Evolutionary conservation across 345 rosid genomes (phyloP).

Genomic region (Laguncularia racemosa): DNA sequence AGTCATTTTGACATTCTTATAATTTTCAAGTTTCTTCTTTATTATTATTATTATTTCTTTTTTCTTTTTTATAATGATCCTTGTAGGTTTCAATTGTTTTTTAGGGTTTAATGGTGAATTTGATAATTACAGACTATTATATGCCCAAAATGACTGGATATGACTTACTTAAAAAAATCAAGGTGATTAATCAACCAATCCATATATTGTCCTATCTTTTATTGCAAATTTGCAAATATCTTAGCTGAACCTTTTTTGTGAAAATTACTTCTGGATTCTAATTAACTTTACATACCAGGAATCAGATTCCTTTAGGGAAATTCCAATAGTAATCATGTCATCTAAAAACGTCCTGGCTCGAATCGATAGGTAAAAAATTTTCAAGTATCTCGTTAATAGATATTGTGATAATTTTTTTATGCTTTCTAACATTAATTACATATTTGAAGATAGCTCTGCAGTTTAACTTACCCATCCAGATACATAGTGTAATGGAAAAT

Average conservation of each 20-base stretch:
- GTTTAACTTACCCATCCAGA: conserved; percentile 78
- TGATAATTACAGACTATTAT: conserved; percentile 91
- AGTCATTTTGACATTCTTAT: too few relatives aligned
- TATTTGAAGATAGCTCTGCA: conserved; percentile 48
- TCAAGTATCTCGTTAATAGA: too few relatives aligned
- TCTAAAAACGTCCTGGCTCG: conserved; percentile 79
- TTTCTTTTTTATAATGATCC: too few relatives aligned
- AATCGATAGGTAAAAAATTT: conserved; percentile 53
- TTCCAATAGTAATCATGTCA: conserved; percentile 96
- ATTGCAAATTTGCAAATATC: too few relatives aligned
- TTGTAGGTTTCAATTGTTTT: too few relatives aligned
- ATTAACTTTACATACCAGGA: conserved; percentile 33
- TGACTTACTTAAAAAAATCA: conserved; percentile 86
- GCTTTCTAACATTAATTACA: too few relatives aligned
- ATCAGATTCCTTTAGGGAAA: conserved; percentile 58
- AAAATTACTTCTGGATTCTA: too few relatives aligned
- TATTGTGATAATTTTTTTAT: not conserved
- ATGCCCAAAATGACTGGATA: conserved; percentile 99
- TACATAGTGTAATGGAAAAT: conserved; percentile 76
- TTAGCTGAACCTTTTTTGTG: too few relatives aligned
- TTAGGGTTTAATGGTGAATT: conserved; percentile 73
- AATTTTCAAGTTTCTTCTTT: too few relatives aligned
- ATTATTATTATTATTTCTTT: too few relatives aligned
- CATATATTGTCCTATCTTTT: not conserved
- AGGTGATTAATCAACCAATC: conserved; percentile 28